Base-by-base conservation (phyloP, 106 monocot species). In the Apostasia shenzhenica region DNA sequence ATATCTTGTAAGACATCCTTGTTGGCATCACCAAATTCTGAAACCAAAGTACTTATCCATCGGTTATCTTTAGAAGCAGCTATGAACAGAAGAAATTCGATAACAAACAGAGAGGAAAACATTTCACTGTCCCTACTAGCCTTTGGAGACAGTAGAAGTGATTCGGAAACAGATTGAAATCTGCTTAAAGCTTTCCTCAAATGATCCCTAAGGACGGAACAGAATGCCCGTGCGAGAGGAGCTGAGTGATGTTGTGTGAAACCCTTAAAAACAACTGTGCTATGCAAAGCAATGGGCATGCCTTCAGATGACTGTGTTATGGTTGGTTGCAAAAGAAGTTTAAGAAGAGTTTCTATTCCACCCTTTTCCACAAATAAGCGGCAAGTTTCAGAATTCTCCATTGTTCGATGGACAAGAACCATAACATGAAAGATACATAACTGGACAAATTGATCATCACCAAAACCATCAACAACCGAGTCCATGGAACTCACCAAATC, bases 221-320 rank as follows among this genome's bases (percentile, higher is more conserved):
- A 88, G 77, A 93, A 99, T 66, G 93, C 93, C 62, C 69, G 81
- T 63, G 99, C 93, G 48, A 99, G 71, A 53, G 89, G 85, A 55
- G 77, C 70, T 45, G 99, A 90, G 76, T 99, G 93, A 71, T 99
- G 93, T 67, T 99, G 99, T 53, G 90, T 91, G 54, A 99, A 99
- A 38, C 99, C 85, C 80, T 99, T 99, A 78, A 99, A 99, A 2
- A 99, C 99, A n/a, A 93, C 81, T 49, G 99, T 99, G 69, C 99
- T 99, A 41, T 93, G 99, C 66, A 99, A 73, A 70, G 97, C 99
- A 78, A 99, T 90, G 40, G 93, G 90, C 88, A 89, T 99, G 50
- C 93, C 99, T 78, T 90, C 99, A 76, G 93, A 84, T 61, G 93
- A 99, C 60, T 90, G 88, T 48, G 93, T 88, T 70, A 93, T 93